These are phyloP conservation scores for Moelleriella libera DNA, from an alignment of 2,329 filamentous ascomycete genomes.

Conservation along the genomic window DNA sequence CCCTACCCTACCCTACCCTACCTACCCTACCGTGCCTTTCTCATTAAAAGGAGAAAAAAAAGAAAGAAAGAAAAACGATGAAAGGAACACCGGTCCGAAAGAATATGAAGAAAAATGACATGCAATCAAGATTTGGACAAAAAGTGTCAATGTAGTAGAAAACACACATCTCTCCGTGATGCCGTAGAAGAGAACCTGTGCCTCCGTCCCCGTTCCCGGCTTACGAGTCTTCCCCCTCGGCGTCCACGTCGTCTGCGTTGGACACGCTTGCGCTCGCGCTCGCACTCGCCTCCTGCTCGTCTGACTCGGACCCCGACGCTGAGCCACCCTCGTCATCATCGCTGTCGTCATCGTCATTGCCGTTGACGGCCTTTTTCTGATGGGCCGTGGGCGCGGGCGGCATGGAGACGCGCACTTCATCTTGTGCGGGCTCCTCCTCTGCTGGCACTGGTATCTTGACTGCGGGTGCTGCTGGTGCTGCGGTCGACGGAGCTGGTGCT, in stretches of 20 bases:
- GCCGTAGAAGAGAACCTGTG: too few species aligned
- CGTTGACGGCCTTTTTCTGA: constrained; percentile 7
- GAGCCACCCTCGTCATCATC: background rate
- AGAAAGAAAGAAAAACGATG: too few species aligned
- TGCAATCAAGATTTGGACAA: too few species aligned
- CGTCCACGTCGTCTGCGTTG: constrained; percentile 16
- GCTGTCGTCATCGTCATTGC: background rate
- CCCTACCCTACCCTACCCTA: too few species aligned
- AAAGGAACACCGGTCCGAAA: too few species aligned
- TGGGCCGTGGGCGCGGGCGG: constrained; percentile 10
- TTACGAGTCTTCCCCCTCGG: constrained; percentile 19
- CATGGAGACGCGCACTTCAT: constrained; percentile 19
- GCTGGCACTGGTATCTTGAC: background rate
- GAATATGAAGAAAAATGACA: too few species aligned
- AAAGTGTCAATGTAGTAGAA: too few species aligned
- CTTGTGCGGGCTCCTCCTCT: constrained; percentile 14
- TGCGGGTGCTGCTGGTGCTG: background rate
- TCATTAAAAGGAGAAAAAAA: too few species aligned
- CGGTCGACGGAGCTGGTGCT: background rate
- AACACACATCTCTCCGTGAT: too few species aligned
- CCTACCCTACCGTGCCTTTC: too few species aligned
- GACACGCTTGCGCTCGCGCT: background rate
- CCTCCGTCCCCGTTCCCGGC: too few species aligned
- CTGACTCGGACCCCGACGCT: background rate
- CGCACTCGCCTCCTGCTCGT: background rate